Percentiles rank a stretch among this genome's conserved stretches.
These are phyloP conservation scores for Vitis hybrid DNA, from an alignment of 177 flowering plant species.

Conservation along the genomic window DNA sequence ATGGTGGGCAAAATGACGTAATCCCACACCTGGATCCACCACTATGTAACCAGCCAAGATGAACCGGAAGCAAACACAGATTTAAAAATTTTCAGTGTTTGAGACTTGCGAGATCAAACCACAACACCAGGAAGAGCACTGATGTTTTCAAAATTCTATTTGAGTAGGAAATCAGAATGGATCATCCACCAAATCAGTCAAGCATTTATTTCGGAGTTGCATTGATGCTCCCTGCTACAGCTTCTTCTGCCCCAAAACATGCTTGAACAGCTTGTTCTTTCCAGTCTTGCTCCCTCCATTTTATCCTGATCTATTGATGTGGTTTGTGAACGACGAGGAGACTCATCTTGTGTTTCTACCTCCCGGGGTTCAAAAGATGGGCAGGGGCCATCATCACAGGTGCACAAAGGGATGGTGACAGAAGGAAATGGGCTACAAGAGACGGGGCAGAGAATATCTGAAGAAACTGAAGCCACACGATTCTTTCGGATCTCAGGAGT, in stretches of 20 bases:
- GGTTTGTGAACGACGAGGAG: conserved; percentile 49
- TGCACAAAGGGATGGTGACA: conserved; percentile 74
- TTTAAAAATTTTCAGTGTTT: conserved; percentile 5
- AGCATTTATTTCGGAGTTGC: conserved; percentile 88
- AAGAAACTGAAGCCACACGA: conserved; percentile 79
- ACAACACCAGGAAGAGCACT: not conserved
- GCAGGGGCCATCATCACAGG: conserved; percentile 77
- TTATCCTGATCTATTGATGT: conserved; percentile 50
- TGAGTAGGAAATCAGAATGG: not conserved
- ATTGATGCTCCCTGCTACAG: conserved; percentile 94
- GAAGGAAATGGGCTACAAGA: conserved; percentile 92
- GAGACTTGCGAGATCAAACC: not conserved
- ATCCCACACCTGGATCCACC: conserved; percentile 6
- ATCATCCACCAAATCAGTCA: conserved; percentile 17
- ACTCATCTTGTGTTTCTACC: conserved; percentile 48
- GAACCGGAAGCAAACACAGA: conserved; percentile 12
- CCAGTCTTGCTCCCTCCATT: conserved; percentile 61
- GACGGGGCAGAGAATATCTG: conserved; percentile 84
- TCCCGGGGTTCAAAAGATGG: conserved; percentile 58
- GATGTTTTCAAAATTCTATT: not conserved
- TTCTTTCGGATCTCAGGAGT: conserved; percentile 62
- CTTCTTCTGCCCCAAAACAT: conserved; percentile 96
- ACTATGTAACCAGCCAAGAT: conserved; percentile 15
- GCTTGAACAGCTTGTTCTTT: conserved; percentile 76
- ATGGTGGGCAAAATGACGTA: not conserved